A percentile compares a stretch with the other conserved stretches of the same genome.
Evolutionary conservation across 2,329 filamentous ascomycete genomes (phyloP).

Genomic region (Myriosclerotinia duriaeana): DNA sequence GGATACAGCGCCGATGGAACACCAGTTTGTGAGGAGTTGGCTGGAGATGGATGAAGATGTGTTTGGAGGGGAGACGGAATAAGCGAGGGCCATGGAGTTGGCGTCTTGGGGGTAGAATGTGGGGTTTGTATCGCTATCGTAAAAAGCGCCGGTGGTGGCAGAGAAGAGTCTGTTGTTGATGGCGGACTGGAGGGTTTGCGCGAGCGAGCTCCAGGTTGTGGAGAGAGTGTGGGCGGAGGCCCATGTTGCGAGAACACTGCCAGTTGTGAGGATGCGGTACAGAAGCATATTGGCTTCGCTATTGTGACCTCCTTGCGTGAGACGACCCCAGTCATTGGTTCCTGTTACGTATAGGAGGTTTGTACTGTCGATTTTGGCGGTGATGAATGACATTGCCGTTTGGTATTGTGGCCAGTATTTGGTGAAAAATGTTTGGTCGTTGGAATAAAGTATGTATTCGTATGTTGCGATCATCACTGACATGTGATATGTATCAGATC

Average conservation of each 20-base stretch:
- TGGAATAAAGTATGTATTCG: background rate
- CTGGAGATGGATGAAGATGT: slow-evolving; percentile 43
- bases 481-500: background rate
- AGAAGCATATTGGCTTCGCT: slow-evolving; percentile 39
- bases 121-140: slow-evolving; percentile 49
- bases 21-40: slow-evolving; percentile 46
- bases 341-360: slow-evolving; percentile 39
- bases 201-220: slow-evolving; percentile 27
- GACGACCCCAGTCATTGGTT: slow-evolving; percentile 37
- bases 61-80: slow-evolving; percentile 28
- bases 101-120: slow-evolving; percentile 59
- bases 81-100: slow-evolving; percentile 54
- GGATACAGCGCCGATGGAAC: slow-evolving; percentile 53
- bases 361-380: slow-evolving; percentile 39
- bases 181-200: slow-evolving; percentile 29
- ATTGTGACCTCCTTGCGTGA: slow-evolving; percentile 38
- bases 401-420: background rate
- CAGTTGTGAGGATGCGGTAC: slow-evolving; percentile 50
- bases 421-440: background rate
- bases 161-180: slow-evolving; percentile 28
- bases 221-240: slow-evolving; percentile 36
- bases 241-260: slow-evolving; percentile 47
- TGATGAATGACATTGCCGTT: background rate
- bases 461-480: background rate
- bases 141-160: slow-evolving; percentile 32